A percentile compares a stretch with the other conserved stretches of the same genome.
phyloP scores from a whole-genome alignment of 805 yeast genomes.

The Suhomyces pyralidae region DNA sequence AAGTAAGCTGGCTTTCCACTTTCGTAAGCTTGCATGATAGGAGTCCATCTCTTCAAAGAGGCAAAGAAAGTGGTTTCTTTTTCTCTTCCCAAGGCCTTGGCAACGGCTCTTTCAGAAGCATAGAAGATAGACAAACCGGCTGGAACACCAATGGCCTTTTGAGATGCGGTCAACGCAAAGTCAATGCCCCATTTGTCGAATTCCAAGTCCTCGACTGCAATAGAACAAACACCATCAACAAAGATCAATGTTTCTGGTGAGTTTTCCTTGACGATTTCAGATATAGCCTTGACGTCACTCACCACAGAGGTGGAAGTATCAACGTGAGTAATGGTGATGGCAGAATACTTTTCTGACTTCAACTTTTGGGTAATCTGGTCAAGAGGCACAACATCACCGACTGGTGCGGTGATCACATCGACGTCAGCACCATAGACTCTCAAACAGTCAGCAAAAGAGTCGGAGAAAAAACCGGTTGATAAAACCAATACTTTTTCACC shows the following conservation, averaged over 20 bases:
- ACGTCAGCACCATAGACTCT: slow-evolving; percentile 72
- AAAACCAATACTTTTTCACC: slow-evolving; percentile 76
- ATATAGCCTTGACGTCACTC: slow-evolving; percentile 60
- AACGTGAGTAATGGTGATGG: slow-evolving; percentile 87
- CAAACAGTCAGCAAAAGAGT: slow-evolving; percentile 74
- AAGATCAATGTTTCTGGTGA: slow-evolving; percentile 80
- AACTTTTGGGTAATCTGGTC: slow-evolving; percentile 56
- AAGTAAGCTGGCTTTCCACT: slow-evolving; percentile 76
- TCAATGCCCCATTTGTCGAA: slow-evolving; percentile 91
- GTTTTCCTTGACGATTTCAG: slow-evolving; percentile 55
- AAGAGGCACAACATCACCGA: slow-evolving; percentile 69
- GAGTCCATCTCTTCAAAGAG: slow-evolving; percentile 79
- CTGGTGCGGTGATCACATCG: slow-evolving; percentile 65
- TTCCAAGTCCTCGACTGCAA: slow-evolving; percentile 82
- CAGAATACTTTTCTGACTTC: slow-evolving; percentile 49
- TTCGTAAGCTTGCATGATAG: slow-evolving; percentile 85
- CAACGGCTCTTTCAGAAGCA: slow-evolving; percentile 73
- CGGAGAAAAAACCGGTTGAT: slow-evolving; percentile 89
- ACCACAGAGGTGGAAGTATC: slow-evolving; percentile 97
- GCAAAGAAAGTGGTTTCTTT: slow-evolving; percentile 60
- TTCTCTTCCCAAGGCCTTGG: slow-evolving; percentile 49
- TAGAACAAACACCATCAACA: slow-evolving; percentile 94
- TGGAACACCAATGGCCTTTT: slow-evolving; percentile 93
- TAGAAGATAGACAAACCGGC: slow-evolving; percentile 82
- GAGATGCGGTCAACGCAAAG: slow-evolving; percentile 86